phyloP scores from a whole-genome alignment of 768 basidiomycete species.

The Russula lepida region DNA sequence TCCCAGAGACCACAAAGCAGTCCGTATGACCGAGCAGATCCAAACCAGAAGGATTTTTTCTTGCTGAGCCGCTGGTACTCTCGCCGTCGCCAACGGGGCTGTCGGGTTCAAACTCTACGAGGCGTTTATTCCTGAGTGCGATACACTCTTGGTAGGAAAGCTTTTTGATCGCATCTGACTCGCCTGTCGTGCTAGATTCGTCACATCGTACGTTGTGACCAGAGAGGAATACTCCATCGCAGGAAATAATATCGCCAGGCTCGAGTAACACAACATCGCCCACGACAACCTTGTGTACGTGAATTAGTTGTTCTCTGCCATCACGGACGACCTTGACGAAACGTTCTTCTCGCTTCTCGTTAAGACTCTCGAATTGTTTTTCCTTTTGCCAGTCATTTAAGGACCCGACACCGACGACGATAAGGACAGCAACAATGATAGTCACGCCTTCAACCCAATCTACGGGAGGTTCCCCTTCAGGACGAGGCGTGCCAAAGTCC shows the following conservation, averaged over 20 bases:
- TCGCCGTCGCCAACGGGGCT: slow-evolving; percentile 9
- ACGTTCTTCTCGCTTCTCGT: slow-evolving; percentile 93
- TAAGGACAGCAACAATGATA: slow-evolving; percentile 65
- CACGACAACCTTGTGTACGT: slow-evolving; percentile 74
- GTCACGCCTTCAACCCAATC: slow-evolving; percentile 97
- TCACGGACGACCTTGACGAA: slow-evolving; percentile 57
- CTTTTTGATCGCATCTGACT: slow-evolving; percentile 93
- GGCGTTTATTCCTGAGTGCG: slow-evolving; percentile 33
- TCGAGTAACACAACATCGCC: slow-evolving; percentile 89
- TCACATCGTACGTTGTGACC: slow-evolving; percentile 95
- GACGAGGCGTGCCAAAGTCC: slow-evolving; percentile 69
- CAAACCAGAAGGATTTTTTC: slow-evolving; percentile 20
- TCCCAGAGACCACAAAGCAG: slow-evolving; percentile 87
- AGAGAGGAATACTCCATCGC: slow-evolving; percentile 87
- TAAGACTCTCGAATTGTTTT: slow-evolving; percentile 85
- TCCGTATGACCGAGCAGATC: slow-evolving; percentile 54
- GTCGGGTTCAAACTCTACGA: slow-evolving; percentile 9
- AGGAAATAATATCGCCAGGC: slow-evolving; percentile 93
- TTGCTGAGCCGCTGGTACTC: slow-evolving; percentile 24
- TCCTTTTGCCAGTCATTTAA: slow-evolving; percentile 99
- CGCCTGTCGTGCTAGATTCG: slow-evolving; percentile 93
- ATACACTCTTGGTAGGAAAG: slow-evolving; percentile 67
- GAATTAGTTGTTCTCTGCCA: slow-evolving; percentile 25
- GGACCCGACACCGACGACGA: slow-evolving; percentile 85
- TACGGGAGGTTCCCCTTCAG: slow-evolving; percentile 59